These are phyloP conservation scores for Nicotiana otophora DNA, from an alignment of 257 asterid genomes.

Conservation along the genomic window DNA sequence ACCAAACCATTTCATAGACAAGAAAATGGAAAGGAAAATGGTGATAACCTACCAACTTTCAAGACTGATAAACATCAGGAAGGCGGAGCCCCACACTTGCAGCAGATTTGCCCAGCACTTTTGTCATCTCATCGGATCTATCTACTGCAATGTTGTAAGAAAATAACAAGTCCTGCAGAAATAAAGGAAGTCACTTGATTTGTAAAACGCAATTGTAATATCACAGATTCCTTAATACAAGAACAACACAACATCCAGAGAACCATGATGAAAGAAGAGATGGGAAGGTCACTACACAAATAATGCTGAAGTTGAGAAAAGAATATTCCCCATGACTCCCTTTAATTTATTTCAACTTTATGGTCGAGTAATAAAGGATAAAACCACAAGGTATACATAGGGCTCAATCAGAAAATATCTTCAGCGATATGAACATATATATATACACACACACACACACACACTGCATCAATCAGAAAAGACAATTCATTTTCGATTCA, in stretches of 20 bases:
- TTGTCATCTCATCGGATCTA: conserved; percentile 74
- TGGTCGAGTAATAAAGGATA: background rate
- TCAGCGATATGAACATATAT: background rate
- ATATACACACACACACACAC: too few relatives aligned
- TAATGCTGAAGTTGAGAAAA: background rate
- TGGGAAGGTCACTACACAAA: background rate
- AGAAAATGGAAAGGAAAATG: background rate
- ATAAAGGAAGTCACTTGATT: background rate
- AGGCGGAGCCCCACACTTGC: conserved; percentile 92
- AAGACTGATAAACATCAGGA: conserved; percentile 66
- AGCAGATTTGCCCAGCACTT: conserved; percentile 69
- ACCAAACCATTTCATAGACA: background rate
- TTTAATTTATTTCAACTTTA: background rate
- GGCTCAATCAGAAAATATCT: background rate
- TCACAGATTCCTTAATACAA: background rate
- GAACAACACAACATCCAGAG: background rate
- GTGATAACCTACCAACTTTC: conserved; percentile 27
- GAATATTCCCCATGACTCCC: background rate
- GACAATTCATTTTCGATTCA: background rate
- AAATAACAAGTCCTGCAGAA: conserved; percentile 62
- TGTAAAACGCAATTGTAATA: background rate
- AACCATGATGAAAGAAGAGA: background rate
- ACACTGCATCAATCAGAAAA: background rate
- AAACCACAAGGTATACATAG: background rate
- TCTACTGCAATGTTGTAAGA: conserved; percentile 89